A percentile compares a stretch with the other conserved stretches of the same genome.
These are phyloP conservation scores for Lachnellula hyalina DNA, from an alignment of 2,329 filamentous ascomycete genomes.

Conservation along the genomic window DNA sequence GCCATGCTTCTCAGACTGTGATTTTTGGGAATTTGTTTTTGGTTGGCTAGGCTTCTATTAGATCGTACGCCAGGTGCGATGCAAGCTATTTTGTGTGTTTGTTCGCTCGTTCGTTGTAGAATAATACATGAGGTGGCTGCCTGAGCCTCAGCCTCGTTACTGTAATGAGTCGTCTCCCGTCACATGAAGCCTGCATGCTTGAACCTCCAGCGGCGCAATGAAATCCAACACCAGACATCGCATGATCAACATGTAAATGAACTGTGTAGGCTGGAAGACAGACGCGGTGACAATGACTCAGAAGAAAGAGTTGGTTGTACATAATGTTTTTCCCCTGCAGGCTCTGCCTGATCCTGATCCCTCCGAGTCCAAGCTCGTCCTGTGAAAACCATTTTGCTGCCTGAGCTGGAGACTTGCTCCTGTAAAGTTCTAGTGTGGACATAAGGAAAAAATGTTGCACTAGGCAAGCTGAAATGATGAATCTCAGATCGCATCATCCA, in stretches of 20 bases:
- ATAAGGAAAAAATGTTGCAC: conserved; percentile 5
- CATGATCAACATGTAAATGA: conserved; percentile 1
- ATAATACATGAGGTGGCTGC: not conserved
- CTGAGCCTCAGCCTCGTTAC: not conserved
- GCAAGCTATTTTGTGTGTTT: not conserved
- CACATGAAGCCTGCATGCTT: not conserved
- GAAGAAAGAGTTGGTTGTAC: conserved; percentile 5
- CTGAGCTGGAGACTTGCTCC: conserved; percentile 28
- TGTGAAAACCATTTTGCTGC: conserved; percentile 23
- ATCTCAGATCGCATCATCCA: conserved; percentile 23
- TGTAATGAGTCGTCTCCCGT: not conserved
- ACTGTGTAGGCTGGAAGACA: not conserved
- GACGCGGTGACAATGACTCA: conserved; percentile 5
- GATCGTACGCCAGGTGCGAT: not conserved
- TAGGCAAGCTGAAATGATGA: conserved; percentile 11
- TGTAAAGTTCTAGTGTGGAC: conserved; percentile 8
- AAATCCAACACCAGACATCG: not conserved
- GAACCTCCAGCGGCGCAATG: not conserved
- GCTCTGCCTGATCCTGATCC: conserved; percentile 13
- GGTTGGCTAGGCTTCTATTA: not conserved
- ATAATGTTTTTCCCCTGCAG: conserved; percentile 7
- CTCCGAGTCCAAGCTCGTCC: not conserved
- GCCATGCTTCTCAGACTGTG: not conserved
- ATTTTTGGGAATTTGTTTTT: not conserved
- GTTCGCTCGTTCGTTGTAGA: not conserved